Percentiles rank a stretch among this genome's conserved stretches.
phyloP scores from a whole-genome alignment of 148 eudicot species.

The Dianthus caryophyllus region DNA sequence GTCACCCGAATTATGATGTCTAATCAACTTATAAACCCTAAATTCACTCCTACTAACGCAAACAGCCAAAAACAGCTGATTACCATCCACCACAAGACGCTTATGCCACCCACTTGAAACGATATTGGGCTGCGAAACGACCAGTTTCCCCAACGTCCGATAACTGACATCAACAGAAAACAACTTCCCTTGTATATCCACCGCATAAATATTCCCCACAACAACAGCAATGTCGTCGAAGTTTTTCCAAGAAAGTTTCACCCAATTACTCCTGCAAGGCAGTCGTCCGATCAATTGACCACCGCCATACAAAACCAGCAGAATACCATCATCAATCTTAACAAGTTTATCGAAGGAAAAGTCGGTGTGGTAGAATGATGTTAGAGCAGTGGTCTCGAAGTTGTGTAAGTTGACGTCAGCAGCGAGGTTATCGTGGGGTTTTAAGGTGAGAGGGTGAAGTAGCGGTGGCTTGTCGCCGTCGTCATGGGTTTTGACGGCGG shows the following conservation, averaged over 20 bases:
- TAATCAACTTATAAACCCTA: neutral
- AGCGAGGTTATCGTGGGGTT: too few relatives aligned
- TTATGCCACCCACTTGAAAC: neutral
- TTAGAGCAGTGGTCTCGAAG: too few relatives aligned
- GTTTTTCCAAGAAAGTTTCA: neutral
- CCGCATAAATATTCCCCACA: neutral
- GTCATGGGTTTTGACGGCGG: too few relatives aligned
- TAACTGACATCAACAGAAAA: neutral
- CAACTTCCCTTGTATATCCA: neutral
- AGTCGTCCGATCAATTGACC: too few relatives aligned
- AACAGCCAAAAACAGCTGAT: neutral
- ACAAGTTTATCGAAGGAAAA: too few relatives aligned
- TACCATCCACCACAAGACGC: neutral
- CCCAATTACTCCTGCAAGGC: neutral
- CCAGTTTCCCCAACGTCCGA: neutral
- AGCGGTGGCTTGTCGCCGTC: too few relatives aligned
- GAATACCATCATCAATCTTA: too few relatives aligned
- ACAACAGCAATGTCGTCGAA: neutral
- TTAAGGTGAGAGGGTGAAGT: too few relatives aligned
- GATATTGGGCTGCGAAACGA: neutral
- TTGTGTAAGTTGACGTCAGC: too few relatives aligned
- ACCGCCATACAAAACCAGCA: neutral
- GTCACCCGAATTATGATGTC: neutral
- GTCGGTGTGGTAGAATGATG: too few relatives aligned
- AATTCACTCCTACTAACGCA: neutral